phyloP scores from a whole-genome alignment of 2,329 filamentous ascomycete species.

The Elsinoe perseae region DNA sequence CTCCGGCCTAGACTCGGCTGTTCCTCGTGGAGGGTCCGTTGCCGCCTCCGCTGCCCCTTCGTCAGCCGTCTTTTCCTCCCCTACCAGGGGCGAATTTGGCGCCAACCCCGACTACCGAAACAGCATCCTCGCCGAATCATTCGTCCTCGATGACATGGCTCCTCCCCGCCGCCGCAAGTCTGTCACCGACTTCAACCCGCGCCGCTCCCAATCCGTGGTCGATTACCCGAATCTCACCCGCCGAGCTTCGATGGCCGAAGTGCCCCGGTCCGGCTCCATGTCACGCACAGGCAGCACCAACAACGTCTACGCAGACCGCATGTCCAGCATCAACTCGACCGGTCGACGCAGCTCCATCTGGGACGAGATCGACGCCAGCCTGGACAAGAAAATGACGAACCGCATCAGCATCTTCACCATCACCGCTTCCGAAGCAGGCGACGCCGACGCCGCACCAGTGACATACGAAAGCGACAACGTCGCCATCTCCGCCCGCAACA shows the following conservation, averaged over 20 bases:
- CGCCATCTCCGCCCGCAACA: constrained; percentile 5
- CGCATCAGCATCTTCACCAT: constrained; percentile 16
- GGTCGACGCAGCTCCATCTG: constrained; percentile 10
- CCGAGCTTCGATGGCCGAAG: constrained; percentile 4
- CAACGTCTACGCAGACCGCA: constrained; percentile 7
- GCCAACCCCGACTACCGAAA: neutral
- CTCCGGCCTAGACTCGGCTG: neutral
- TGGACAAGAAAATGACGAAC: constrained; percentile 14
- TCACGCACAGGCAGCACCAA: constrained; percentile 5
- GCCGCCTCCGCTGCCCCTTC: constrained; percentile 9
- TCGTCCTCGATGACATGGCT: neutral
- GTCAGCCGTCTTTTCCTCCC: constrained; percentile 10
- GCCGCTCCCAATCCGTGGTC: constrained; percentile 6
- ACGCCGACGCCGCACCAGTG: neutral
- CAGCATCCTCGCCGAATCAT: neutral
- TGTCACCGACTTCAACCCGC: constrained; percentile 8
- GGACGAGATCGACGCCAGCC: constrained; percentile 16
- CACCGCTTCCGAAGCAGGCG: constrained; percentile 3
- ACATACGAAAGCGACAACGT: neutral
- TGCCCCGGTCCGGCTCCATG: neutral
- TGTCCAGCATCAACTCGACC: neutral
- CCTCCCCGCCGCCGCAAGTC: constrained; percentile 5
- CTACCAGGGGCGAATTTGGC: neutral
- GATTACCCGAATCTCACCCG: constrained; percentile 1
- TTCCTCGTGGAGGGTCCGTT: neutral